Evolutionary conservation across 1,139 yeast genomes (phyloP).

Genomic region (Chernovozyma aurita): DNA sequence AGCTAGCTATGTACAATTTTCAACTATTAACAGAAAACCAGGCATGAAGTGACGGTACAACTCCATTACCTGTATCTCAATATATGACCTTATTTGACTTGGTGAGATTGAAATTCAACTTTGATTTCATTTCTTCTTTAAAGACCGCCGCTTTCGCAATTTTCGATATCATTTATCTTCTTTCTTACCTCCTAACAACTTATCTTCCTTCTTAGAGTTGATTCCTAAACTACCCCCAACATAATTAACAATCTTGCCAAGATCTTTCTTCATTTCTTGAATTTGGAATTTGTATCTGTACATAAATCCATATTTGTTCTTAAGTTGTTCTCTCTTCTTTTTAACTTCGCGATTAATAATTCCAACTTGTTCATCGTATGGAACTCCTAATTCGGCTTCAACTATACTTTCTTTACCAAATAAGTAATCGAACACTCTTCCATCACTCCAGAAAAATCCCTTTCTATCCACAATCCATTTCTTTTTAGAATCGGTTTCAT

Average conservation of each 20-base stretch:
- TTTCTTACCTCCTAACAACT: slow-evolving; percentile 7
- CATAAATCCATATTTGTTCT: slow-evolving; percentile 36
- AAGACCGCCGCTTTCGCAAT: too few species aligned
- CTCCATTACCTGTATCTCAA: too few species aligned
- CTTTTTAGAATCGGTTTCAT: slow-evolving; percentile 42
- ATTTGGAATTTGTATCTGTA: slow-evolving; percentile 39
- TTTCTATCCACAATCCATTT: slow-evolving; percentile 77
- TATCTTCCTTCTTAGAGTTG: slow-evolving; percentile 5
- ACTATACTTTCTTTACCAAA: slow-evolving; percentile 76
- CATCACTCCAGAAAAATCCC: slow-evolving; percentile 91
- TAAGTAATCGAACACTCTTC: slow-evolving; percentile 73
- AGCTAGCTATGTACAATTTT: too few species aligned
- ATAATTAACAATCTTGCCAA: slow-evolving; percentile 19
- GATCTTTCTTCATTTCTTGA: slow-evolving; percentile 30
- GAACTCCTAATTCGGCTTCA: slow-evolving; percentile 72
- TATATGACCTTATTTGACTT: too few species aligned
- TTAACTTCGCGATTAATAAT: slow-evolving; percentile 36
- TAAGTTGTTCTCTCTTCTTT: slow-evolving; percentile 35
- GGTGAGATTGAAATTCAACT: too few species aligned
- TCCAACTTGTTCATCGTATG: slow-evolving; percentile 56
- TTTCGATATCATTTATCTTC: too few species aligned
- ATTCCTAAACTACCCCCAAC: slow-evolving; percentile 9
- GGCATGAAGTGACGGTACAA: too few species aligned
- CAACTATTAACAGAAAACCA: too few species aligned
- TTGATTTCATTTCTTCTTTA: too few species aligned